These are phyloP conservation scores for Diaporthe batatas DNA, from an alignment of 2,329 filamentous ascomycete genomes.

Conservation along the genomic window DNA sequence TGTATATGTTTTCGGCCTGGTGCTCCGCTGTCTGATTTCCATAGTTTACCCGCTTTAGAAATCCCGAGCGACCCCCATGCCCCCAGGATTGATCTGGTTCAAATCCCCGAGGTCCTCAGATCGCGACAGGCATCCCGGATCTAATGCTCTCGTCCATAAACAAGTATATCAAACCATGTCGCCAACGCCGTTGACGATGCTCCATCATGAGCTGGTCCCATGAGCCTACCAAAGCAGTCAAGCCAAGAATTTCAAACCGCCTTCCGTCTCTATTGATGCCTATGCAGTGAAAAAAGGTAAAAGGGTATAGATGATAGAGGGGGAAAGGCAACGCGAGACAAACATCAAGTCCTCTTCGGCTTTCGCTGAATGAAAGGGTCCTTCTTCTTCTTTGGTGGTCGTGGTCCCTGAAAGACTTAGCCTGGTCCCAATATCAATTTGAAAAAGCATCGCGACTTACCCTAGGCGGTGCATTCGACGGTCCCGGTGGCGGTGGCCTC, in stretches of 20 bases:
- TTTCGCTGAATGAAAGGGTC: conserved; percentile 61
- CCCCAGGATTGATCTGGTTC: not conserved
- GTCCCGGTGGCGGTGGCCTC: conserved; percentile 29
- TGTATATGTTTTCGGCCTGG: conserved; percentile 4
- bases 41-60: not conserved
- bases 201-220: conserved; percentile 9
- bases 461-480: conserved; percentile 15
- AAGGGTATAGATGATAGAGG: conserved; percentile 17
- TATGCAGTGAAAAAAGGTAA: conserved; percentile 15
- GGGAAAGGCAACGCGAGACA: not conserved
- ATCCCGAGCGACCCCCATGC: not conserved
- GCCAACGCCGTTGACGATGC: conserved; percentile 21
- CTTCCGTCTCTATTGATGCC: conserved; percentile 1
- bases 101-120: not conserved
- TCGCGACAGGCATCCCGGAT: not conserved
- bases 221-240: conserved; percentile 2
- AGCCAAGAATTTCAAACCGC: not conserved
- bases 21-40: conserved; percentile 17
- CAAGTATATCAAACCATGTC: not conserved
- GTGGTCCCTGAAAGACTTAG: conserved; percentile 15
- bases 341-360: conserved; percentile 45
- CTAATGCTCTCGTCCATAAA: not conserved
- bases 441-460: conserved; percentile 24
- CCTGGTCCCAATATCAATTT: not conserved
- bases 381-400: conserved; percentile 48